A percentile compares a stretch with the other conserved stretches of the same genome.
Conservation (phyloP, 2,329 filamentous ascomycete genomes). For the Claviceps digitariae region DNA sequence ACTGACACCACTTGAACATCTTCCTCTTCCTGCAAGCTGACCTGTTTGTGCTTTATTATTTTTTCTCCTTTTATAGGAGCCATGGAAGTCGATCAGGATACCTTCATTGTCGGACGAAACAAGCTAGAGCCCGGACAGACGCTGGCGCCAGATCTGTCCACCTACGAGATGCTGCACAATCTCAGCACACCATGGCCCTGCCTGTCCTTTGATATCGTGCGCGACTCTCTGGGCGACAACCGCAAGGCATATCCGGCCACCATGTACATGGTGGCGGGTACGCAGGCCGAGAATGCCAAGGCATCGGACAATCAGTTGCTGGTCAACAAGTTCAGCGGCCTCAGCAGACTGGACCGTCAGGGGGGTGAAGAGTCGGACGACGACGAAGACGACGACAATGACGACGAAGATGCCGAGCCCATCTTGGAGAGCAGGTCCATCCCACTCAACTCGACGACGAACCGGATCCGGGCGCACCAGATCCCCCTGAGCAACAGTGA, state of each 20-base stretch:
- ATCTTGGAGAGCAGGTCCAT: slow-evolving; percentile 90
- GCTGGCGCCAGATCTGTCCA: slow-evolving; percentile 79
- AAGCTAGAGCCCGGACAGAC: slow-evolving; percentile 86
- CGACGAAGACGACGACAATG: slow-evolving; percentile 43
- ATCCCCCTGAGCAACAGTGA: slow-evolving; percentile 61
- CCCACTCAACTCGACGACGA: slow-evolving; percentile 74
- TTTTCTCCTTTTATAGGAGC: slow-evolving; percentile 30
- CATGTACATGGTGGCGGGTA: slow-evolving; percentile 88
- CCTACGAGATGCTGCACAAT: slow-evolving; percentile 95
- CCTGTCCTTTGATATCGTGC: slow-evolving; percentile 85
- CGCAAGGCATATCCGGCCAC: slow-evolving; percentile 90
- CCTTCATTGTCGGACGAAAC: slow-evolving; percentile 89
- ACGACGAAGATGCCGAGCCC: slow-evolving; percentile 69
- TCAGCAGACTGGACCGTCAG: slow-evolving; percentile 72
- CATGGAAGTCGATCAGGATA: slow-evolving; percentile 89
- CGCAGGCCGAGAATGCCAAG: slow-evolving; percentile 66
- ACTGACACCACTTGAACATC: no score
- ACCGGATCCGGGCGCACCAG: slow-evolving; percentile 83
- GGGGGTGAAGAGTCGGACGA: slow-evolving; percentile 52
- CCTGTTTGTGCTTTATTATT: no score
- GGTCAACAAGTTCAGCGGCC: slow-evolving; percentile 89
- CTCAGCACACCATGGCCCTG: slow-evolving; percentile 94
- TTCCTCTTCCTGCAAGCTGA: no score
- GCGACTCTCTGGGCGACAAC: slow-evolving; percentile 73
- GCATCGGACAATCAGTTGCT: slow-evolving; percentile 84